phyloP scores from a whole-genome alignment of 345 rosid genomes.

The Turnera subulata region DNA sequence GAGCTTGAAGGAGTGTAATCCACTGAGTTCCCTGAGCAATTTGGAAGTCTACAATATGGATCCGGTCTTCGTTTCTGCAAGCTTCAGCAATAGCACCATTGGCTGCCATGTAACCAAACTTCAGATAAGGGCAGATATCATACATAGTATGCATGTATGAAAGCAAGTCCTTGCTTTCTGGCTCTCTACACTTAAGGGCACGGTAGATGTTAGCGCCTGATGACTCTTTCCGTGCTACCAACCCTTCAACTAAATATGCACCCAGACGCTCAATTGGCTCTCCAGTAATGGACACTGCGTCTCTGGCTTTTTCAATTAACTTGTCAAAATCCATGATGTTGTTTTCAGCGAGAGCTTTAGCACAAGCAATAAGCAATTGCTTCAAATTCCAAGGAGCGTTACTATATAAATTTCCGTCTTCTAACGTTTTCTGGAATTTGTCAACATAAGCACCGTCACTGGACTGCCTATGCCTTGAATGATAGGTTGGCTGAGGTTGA shows the following conservation, averaged over 20 bases:
- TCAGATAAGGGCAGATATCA: conserved; percentile 71
- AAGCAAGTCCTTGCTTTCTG: conserved; percentile 61
- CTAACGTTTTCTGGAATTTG: conserved; percentile 29
- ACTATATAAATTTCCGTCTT: conserved; percentile 17
- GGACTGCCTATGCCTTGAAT: conserved; percentile 24
- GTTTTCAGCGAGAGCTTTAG: conserved; percentile 46
- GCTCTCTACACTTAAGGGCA: conserved; percentile 51
- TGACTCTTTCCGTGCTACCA: conserved; percentile 56
- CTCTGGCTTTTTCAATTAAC: conserved; percentile 42
- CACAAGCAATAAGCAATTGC: conserved; percentile 57
- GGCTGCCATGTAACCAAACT: conserved; percentile 81
- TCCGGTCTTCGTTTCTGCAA: conserved; percentile 49
- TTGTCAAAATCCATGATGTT: conserved; percentile 37
- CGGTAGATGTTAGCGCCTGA: conserved; percentile 45
- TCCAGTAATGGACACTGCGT: conserved; percentile 44
- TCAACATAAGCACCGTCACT: conserved; percentile 28
- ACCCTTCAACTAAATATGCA: conserved; percentile 63
- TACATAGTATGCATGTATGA: conserved; percentile 56
- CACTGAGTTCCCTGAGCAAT: conserved; percentile 68
- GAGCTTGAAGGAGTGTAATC: conserved; percentile 69
- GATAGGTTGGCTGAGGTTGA: conserved; percentile 32
- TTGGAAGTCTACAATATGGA: conserved; percentile 68
- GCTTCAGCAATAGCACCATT: conserved; percentile 81
- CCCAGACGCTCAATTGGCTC: conserved; percentile 69
- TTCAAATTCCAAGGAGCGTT: conserved; percentile 36